Evolutionary conservation across 169 alveolate species (phyloP).

Genomic region (Eimeria maxima): DNA sequence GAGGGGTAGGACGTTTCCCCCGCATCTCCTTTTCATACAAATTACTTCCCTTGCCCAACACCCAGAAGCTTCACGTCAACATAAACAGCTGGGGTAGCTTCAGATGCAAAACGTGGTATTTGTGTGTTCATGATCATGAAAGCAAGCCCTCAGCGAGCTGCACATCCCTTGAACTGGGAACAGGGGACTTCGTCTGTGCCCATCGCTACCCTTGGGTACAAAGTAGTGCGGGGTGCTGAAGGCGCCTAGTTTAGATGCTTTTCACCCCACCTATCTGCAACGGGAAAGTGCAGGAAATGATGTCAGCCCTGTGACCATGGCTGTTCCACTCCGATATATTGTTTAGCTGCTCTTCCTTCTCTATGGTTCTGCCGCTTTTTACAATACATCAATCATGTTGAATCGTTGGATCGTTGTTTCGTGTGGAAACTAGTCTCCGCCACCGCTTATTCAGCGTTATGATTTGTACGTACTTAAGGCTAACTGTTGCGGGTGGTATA

Average conservation of each 20-base stretch:
- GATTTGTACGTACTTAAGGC: neutral
- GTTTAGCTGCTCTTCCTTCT: neutral
- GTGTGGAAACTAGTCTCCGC: neutral
- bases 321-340: neutral
- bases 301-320: neutral
- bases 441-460: neutral
- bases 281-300: neutral
- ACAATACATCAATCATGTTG: neutral
- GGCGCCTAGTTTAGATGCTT: neutral
- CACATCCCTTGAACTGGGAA: neutral
- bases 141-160: constrained; percentile 14
- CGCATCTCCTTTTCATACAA: neutral
- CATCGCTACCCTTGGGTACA: neutral
- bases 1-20: neutral
- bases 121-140: neutral
- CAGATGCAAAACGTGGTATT: neutral
- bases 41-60: neutral
- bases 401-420: neutral
- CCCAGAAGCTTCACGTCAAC: neutral
- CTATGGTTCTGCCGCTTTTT: neutral
- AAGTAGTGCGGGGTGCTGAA: neutral
- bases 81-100: neutral
- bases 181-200: neutral
- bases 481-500: neutral
- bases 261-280: neutral